Percentiles rank a stretch among this genome's conserved stretches.
These are phyloP conservation scores for Xerocomus minutiporus DNA, from an alignment of 1,284 basidiomycete genomes.

Conservation along the genomic window DNA sequence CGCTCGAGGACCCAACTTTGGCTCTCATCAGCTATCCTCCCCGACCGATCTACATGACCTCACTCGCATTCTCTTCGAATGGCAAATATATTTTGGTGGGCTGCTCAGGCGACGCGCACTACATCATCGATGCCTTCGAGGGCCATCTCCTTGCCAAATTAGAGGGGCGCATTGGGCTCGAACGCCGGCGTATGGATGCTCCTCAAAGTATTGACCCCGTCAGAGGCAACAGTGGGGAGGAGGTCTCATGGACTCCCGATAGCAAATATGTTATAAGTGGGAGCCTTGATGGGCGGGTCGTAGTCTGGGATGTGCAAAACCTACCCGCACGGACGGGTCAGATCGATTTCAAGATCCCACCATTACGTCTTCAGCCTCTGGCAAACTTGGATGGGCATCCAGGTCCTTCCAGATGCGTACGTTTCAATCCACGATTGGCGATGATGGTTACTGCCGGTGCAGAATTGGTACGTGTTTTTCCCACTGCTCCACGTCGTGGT, in stretches of 20 bases:
- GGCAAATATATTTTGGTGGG: conserved; percentile 90
- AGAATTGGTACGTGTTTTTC: conserved; percentile 63
- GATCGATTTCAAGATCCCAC: conserved; percentile 50
- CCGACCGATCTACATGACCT: conserved; percentile 88
- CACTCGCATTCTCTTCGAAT: conserved; percentile 84
- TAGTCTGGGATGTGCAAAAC: conserved; percentile 76
- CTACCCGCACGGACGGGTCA: conserved; percentile 48
- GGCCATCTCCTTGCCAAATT: conserved; percentile 79
- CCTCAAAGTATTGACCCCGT: conserved; percentile 62
- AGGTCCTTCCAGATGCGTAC: conserved; percentile 78
- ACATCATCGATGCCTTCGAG: conserved; percentile 86
- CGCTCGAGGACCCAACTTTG: conserved; percentile 77
- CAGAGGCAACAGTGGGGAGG: conserved; percentile 82
- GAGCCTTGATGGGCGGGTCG: conserved; percentile 75
- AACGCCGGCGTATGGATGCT: conserved; percentile 54
- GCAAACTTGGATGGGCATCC: conserved; percentile 69
- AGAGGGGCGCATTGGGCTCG: conserved; percentile 77
- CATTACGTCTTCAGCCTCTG: conserved; percentile 53
- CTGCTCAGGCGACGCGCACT: conserved; percentile 90
- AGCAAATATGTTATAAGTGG: conserved; percentile 83
- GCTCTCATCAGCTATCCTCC: conserved; percentile 74
- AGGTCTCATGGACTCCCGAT: conserved; percentile 89
- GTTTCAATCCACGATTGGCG: conserved; percentile 82
- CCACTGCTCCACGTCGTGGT: background rate
- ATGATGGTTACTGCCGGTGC: conserved; percentile 86